Evolutionary conservation across 345 rosid genomes (phyloP).

Genomic region (Arabidopsis arenosa): DNA sequence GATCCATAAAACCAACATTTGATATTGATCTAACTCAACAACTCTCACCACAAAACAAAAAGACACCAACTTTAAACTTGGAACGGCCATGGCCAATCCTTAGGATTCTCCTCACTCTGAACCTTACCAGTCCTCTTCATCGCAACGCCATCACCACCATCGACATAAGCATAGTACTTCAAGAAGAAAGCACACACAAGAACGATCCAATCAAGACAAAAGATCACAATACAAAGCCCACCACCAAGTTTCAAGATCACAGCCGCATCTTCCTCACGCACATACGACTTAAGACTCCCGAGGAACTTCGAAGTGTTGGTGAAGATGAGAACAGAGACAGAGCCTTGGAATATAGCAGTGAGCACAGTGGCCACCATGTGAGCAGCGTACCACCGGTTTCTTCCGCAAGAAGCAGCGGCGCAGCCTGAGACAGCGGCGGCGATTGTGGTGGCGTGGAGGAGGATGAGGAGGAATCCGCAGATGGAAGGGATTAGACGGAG

Average conservation of each 20-base stretch:
- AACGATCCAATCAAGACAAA: slow-evolving; percentile 87
- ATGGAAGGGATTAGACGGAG: slow-evolving; percentile 84
- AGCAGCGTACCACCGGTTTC: slow-evolving; percentile 73
- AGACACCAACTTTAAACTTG: slow-evolving; percentile 56
- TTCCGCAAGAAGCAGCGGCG: slow-evolving; percentile 62
- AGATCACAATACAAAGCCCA: slow-evolving; percentile 70
- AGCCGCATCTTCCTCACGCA: slow-evolving; percentile 84
- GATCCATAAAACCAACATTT: slow-evolving; percentile 34
- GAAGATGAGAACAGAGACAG: slow-evolving; percentile 78
- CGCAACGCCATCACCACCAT: slow-evolving; percentile 49
- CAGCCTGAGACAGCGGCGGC: slow-evolving; percentile 81
- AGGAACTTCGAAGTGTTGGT: slow-evolving; percentile 68
- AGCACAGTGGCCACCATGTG: slow-evolving; percentile 95
- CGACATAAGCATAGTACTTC: slow-evolving; percentile 72
- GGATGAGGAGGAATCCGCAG: slow-evolving; percentile 55
- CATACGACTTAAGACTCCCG: slow-evolving; percentile 72
- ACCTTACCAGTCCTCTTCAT: slow-evolving; percentile 66
- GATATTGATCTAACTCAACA: slow-evolving; percentile 29
- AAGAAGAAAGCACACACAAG: slow-evolving; percentile 88
- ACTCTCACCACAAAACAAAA: neutral
- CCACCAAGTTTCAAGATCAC: slow-evolving; percentile 83
- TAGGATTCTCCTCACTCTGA: slow-evolving; percentile 73
- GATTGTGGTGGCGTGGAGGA: slow-evolving; percentile 57
- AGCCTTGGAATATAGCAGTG: slow-evolving; percentile 92
- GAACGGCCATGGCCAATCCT: slow-evolving; percentile 95